Conservation (phyloP, 1,284 basidiomycete species). For the Leucoagaricus sp. region DNA sequence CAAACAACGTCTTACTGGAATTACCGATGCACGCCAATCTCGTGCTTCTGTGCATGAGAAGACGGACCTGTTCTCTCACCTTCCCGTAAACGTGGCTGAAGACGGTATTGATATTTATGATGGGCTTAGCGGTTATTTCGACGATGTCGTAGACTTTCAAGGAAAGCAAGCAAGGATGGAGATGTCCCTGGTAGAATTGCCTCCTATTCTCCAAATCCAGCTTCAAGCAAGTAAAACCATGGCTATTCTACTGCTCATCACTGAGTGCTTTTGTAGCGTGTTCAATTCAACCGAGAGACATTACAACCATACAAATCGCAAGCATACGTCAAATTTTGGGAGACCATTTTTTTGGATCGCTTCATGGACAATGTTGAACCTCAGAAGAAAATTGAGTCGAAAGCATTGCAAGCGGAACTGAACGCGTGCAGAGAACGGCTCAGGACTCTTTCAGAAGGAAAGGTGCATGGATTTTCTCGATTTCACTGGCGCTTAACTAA, state of each 20-base stretch:
- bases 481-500: conserved; percentile 3
- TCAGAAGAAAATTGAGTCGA: conserved; percentile 70
- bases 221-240: conserved; percentile 63
- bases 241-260: not conserved
- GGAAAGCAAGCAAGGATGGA: conserved; percentile 88
- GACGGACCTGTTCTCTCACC: conserved; percentile 90
- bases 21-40: conserved; percentile 43
- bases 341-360: conserved; percentile 89
- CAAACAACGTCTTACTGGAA: conserved; percentile 69
- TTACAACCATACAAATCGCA: conserved; percentile 94
- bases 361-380: conserved; percentile 82
- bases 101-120: conserved; percentile 92
- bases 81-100: conserved; percentile 92
- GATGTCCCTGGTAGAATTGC: conserved; percentile 84
- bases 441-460: conserved; percentile 66
- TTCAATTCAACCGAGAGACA: conserved; percentile 93
- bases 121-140: conserved; percentile 90
- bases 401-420: conserved; percentile 69
- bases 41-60: conserved; percentile 75
- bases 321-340: conserved; percentile 89
- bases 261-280: conserved; percentile 58
- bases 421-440: conserved; percentile 65
- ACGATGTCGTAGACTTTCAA: conserved; percentile 88
- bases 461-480: conserved; percentile 43
- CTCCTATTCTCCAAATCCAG: conserved; percentile 93